These are phyloP conservation scores for Leccinum holopus DNA, from an alignment of 1,284 basidiomycete genomes.

Conservation along the genomic window DNA sequence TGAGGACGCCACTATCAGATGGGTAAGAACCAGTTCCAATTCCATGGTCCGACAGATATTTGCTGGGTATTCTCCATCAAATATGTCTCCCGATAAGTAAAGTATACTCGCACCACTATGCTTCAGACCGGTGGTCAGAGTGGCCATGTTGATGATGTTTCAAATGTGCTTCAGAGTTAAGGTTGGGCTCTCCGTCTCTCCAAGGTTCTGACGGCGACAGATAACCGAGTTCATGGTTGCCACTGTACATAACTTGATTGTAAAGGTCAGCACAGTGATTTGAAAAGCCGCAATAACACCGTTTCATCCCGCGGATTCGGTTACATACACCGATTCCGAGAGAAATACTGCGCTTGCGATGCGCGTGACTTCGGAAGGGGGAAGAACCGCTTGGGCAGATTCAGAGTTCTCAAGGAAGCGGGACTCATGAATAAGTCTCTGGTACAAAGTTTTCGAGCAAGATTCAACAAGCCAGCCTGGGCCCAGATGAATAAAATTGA, in stretches of 20 bases:
- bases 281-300: constrained; percentile 11
- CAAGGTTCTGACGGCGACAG: background rate
- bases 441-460: background rate
- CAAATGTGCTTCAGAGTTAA: background rate
- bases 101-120: background rate
- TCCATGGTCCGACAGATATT: background rate
- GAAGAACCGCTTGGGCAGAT: background rate
- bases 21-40: constrained; percentile 2
- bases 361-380: background rate
- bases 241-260: constrained; percentile 1
- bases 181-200: background rate
- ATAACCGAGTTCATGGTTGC: background rate
- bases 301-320: constrained; percentile 8
- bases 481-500: background rate
- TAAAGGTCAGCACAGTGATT: background rate
- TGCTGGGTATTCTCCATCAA: background rate
- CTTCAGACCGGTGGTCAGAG: background rate
- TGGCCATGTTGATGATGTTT: background rate
- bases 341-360: background rate
- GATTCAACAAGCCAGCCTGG: background rate
- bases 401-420: constrained; percentile 3
- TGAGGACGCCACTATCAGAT: constrained; percentile 8
- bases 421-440: background rate
- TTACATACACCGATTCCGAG: background rate
- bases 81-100: background rate